These are phyloP conservation scores for Leucocoprinus leucothites DNA, from an alignment of 768 basidiomycete genomes.

Conservation along the genomic window DNA sequence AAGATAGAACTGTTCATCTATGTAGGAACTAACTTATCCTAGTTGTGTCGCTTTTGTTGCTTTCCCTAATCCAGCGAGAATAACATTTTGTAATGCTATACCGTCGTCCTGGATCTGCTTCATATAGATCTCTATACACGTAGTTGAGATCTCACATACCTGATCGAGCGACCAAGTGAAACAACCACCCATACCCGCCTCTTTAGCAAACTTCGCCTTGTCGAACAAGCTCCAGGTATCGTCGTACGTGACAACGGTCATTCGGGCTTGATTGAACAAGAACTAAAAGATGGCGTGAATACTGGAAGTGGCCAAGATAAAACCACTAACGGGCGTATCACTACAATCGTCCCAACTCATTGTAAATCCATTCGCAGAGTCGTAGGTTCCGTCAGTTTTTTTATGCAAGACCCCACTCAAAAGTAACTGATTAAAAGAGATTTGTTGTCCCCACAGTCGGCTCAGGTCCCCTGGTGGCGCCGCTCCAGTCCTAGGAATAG, in stretches of 20 bases:
- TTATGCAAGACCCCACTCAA: conserved; percentile 39
- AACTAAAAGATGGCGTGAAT: conserved; percentile 24
- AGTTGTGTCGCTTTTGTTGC: conserved; percentile 2
- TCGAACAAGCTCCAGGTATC: conserved; percentile 42
- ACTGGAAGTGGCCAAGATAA: background rate
- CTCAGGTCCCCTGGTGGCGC: conserved; percentile 38
- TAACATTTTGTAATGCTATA: conserved; percentile 38
- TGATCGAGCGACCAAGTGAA: conserved; percentile 59
- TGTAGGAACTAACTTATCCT: conserved; percentile 1
- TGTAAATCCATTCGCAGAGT: conserved; percentile 41
- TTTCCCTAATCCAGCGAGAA: conserved; percentile 30
- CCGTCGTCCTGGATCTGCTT: conserved; percentile 29
- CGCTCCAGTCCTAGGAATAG: conserved; percentile 1
- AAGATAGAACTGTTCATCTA: conserved; percentile 7
- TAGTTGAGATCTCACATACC: background rate
- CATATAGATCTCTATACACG: background rate
- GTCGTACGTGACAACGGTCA: conserved; percentile 66
- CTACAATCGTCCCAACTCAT: conserved; percentile 66
- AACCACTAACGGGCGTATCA: conserved; percentile 53
- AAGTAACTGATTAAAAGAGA: conserved; percentile 46
- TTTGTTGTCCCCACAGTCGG: conserved; percentile 47
- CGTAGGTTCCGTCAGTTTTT: conserved; percentile 40
- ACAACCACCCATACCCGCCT: conserved; percentile 48
- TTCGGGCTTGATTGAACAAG: conserved; percentile 38
- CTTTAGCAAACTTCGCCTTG: conserved; percentile 57